Percentiles rank a stretch among this genome's conserved stretches.
Evolutionary conservation across 805 yeast genomes (phyloP).

Genomic region (Cyberlindnera galapagoensis): DNA sequence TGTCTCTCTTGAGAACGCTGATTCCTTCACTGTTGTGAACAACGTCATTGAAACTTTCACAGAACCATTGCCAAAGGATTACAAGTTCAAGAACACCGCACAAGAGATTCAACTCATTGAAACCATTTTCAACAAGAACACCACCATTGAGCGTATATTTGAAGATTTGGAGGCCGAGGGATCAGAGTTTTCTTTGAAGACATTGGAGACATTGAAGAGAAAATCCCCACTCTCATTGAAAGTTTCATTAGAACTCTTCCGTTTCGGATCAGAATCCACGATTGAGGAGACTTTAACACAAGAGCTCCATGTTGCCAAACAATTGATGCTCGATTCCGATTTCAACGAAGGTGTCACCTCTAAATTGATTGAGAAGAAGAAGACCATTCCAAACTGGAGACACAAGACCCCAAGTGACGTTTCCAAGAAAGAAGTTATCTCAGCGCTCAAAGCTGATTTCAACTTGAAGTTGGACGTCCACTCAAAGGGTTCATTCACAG

Average conservation of each 20-base stretch:
- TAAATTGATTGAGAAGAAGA: conserved; percentile 55
- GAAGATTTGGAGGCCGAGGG: conserved; percentile 43
- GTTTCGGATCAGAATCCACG: conserved; percentile 50
- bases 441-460: conserved; percentile 26
- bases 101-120: conserved; percentile 63
- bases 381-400: conserved; percentile 42
- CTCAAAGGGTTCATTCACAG: conserved; percentile 32
- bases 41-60: conserved; percentile 74
- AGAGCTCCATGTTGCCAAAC: conserved; percentile 73
- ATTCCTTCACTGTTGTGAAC: conserved; percentile 44
- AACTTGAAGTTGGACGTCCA: conserved; percentile 25
- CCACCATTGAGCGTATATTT: conserved; percentile 42
- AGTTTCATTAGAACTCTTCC: conserved; percentile 62
- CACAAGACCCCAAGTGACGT: conserved; percentile 37
- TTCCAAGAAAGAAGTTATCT: conserved; percentile 22
- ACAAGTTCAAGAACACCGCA: conserved; percentile 48
- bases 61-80: conserved; percentile 56
- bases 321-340: conserved; percentile 60
- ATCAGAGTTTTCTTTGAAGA: conserved; percentile 57
- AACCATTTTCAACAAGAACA: conserved; percentile 47
- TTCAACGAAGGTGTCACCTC: conserved; percentile 65
- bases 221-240: conserved; percentile 79
- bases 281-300: conserved; percentile 61
- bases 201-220: conserved; percentile 46
- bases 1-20: conserved; percentile 19